Evolutionary conservation across 2,329 filamentous ascomycete species (phyloP).

Genomic region (Exophiala lecanii-corni): DNA sequence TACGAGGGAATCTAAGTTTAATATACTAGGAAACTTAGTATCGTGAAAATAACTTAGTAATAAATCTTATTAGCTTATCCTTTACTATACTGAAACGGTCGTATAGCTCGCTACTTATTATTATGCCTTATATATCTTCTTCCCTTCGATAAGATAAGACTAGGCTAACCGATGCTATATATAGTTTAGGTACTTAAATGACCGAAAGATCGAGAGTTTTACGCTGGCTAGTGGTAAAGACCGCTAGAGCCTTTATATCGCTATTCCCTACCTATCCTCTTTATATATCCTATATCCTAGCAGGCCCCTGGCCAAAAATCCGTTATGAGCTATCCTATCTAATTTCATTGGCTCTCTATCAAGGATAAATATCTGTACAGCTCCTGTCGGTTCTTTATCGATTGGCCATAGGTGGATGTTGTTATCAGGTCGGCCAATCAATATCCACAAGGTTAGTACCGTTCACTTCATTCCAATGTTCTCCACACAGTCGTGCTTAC

Average conservation of each 20-base stretch:
- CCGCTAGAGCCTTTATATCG: constrained; percentile 8
- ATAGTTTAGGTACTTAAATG: constrained; percentile 10
- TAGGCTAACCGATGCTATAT: constrained; percentile 13
- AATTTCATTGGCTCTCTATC: constrained; percentile 7
- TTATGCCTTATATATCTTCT: constrained; percentile 7
- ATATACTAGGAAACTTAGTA: constrained; percentile 7
- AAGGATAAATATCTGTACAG: constrained; percentile 5
- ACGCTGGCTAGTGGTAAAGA: constrained; percentile 12
- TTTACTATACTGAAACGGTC: constrained; percentile 8
- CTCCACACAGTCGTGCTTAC: constrained; percentile 5
- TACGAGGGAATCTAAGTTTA: constrained; percentile 8
- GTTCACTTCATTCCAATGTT: constrained; percentile 7
- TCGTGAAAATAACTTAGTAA: constrained; percentile 7
- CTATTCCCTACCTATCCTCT: constrained; percentile 7
- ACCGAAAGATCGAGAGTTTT: constrained; percentile 10
- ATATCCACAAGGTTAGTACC: constrained; percentile 9
- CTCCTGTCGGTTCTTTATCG: constrained; percentile 5
- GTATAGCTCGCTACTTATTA: background rate
- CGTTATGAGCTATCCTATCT: constrained; percentile 4
- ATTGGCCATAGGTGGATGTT: constrained; percentile 8
- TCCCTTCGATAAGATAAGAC: constrained; percentile 14
- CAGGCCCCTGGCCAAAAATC: constrained; percentile 9
- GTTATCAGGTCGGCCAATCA: constrained; percentile 10
- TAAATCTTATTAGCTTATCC: constrained; percentile 10
- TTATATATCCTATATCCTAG: constrained; percentile 12